Percentiles rank a stretch among this genome's conserved stretches.
These are phyloP conservation scores for Fusarium pseudoanthophilum DNA, from an alignment of 2,329 filamentous ascomycete species.

Conservation along the genomic window DNA sequence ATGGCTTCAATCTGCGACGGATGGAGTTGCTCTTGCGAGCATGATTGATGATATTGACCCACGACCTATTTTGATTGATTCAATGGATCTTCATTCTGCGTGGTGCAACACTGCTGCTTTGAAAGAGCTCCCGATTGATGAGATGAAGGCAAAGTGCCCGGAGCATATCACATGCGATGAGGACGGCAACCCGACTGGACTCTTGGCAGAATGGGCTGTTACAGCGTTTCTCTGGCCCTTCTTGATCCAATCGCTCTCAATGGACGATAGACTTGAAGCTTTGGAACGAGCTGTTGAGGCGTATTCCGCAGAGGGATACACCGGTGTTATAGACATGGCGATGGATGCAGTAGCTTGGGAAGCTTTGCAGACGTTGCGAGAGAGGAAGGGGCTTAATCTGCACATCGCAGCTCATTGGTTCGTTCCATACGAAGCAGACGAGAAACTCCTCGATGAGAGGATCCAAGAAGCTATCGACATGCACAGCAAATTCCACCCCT, in stretches of 20 bases:
- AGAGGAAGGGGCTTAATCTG: constrained; percentile 50
- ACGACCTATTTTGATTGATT: constrained; percentile 62
- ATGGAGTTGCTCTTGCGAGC: constrained; percentile 50
- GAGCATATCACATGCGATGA: constrained; percentile 58
- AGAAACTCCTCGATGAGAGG: constrained; percentile 50
- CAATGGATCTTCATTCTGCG: constrained; percentile 61
- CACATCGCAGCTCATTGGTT: constrained; percentile 60
- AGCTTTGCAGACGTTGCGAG: constrained; percentile 50
- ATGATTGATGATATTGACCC: constrained; percentile 59
- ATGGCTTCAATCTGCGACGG: constrained; percentile 58
- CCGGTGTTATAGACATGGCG: constrained; percentile 64
- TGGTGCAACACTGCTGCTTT: constrained; percentile 63
- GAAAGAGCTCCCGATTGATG: constrained; percentile 55
- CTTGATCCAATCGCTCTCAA: constrained; percentile 53
- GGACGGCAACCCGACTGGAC: constrained; percentile 56
- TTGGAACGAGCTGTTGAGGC: constrained; percentile 57
- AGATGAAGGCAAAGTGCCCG: constrained; percentile 55
- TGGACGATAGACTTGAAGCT: constrained; percentile 55
- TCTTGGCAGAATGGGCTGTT: constrained; percentile 58
- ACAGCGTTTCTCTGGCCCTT: constrained; percentile 61
- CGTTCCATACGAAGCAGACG: constrained; percentile 52
- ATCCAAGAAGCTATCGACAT: constrained; percentile 59
- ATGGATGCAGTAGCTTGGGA: constrained; percentile 63
- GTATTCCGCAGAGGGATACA: constrained; percentile 59
- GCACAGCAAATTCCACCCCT: constrained; percentile 42